Evolutionary conservation across 495 filamentous ascomycete species (phyloP).

Genomic region (Neurospora intermedia): DNA sequence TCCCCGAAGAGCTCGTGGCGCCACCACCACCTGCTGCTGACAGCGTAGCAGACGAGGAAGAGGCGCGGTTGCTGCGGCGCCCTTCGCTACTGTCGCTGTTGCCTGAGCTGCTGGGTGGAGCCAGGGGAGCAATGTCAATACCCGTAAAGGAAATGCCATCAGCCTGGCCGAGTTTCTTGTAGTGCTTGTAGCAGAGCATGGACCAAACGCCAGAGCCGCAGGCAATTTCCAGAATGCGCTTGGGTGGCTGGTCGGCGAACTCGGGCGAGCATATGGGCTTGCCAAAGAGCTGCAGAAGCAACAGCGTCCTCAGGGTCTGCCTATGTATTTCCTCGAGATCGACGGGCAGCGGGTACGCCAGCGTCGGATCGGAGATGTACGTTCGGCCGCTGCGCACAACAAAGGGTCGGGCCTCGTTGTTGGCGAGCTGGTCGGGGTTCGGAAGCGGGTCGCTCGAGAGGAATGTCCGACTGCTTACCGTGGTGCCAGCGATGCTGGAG

Average conservation of each 20-base stretch:
- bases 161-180: conserved; percentile 47
- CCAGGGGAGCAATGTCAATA: conserved; percentile 69
- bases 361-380: conserved; percentile 65
- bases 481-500: conserved; percentile 25
- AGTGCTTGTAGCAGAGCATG: conserved; percentile 69
- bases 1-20: background rate
- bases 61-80: background rate
- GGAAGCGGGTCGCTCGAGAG: conserved; percentile 22
- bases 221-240: conserved; percentile 72
- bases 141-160: conserved; percentile 61
- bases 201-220: conserved; percentile 90
- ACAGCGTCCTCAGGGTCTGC: conserved; percentile 72
- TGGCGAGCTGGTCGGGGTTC: conserved; percentile 12
- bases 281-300: conserved; percentile 72
- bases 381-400: conserved; percentile 64
- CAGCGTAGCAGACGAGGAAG: conserved; percentile 4
- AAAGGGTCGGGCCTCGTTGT: conserved; percentile 49
- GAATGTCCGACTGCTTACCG: conserved; percentile 26
- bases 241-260: conserved; percentile 53
- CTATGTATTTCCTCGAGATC: conserved; percentile 82
- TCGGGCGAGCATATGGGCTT: conserved; percentile 65
- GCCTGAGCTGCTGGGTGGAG: conserved; percentile 29
- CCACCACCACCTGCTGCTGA: conserved; percentile 1
- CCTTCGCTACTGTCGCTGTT: background rate
- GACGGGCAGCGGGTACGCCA: conserved; percentile 75